Base-by-base conservation (phyloP, 1,284 basidiomycete species). In the Pseudomicrostroma phylloplanum region DNA sequence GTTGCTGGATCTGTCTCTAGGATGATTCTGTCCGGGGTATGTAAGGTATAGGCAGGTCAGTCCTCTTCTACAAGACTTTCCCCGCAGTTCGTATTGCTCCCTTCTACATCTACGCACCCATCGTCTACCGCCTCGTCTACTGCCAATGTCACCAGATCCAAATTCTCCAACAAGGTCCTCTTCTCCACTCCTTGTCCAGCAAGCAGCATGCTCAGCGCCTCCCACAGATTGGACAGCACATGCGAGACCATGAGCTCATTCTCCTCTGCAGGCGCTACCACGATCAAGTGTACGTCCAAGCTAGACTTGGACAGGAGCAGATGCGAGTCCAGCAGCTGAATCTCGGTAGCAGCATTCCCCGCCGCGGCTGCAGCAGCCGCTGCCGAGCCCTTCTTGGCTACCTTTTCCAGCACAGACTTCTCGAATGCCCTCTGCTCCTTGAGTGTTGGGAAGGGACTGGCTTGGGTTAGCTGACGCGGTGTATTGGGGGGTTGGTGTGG, bases 41-140 rank as follows among this genome's bases (percentile, higher is more conserved):
- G n/a, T n/a, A 55, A 17, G 7, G 15, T 17, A 55, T 17, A 7
- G n/a, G n/a, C n/a, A n/a, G n/a, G n/a, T n/a, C n/a, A n/a, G n/a
- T n/a, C n/a, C n/a, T n/a, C n/a, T n/a, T 12, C n/a, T n/a, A 12
- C 42, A 46, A n/a, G 12, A 12, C 42, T n/a, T 46, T n/a, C 42
- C 42, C 42, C n/a, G 12, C 42, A 12, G 12, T 46, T n/a, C n/a
- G 12, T n/a, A 12, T 12, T 17, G 48, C 54, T 60, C 11, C 55
- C 43, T 12, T 40, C 25, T 19, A 39, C 36, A 7, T 36, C 17
- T 12, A 84, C 88, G 75, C 79, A 96, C 93, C 93, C 94, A 77
- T 98, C 92, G 80, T 99, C 96, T 59, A 98, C 87, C 6, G 92
- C 93, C 83, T 99, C 96, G 81, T 98, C 96, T 55, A 97, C 82